Conservation (phyloP, 1,284 basidiomycete genomes). For the Trichosporon sp. region DNA sequence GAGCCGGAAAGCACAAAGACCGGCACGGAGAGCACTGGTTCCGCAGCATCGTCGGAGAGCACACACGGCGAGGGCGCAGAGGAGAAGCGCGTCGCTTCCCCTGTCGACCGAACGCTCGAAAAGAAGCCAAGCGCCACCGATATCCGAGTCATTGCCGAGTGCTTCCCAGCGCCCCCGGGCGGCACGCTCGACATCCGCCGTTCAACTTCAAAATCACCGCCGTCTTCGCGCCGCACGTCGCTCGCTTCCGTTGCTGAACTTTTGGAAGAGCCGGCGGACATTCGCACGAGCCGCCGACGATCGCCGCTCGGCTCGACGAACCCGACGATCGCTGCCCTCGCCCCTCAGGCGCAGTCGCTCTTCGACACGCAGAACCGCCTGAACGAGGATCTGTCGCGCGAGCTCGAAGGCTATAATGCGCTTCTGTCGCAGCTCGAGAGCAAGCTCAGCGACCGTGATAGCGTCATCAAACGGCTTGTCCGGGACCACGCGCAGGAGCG, state of each 20-base stretch:
- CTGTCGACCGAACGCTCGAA: neutral
- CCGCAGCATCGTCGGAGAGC: neutral
- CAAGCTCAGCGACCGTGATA: conserved; percentile 15
- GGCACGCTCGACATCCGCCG: neutral
- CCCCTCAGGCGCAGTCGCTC: neutral
- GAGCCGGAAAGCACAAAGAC: neutral
- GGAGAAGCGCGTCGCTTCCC: too few species aligned
- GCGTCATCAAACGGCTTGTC: conserved; percentile 10
- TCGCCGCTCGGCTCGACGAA: neutral
- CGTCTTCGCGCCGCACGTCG: conserved; percentile 9
- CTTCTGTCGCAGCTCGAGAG: conserved; percentile 9
- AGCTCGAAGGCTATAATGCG: neutral
- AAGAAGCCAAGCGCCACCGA: conserved; percentile 7
- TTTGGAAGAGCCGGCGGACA: neutral
- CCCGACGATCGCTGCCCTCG: neutral
- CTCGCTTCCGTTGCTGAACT: conserved; percentile 15
- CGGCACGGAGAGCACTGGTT: neutral
- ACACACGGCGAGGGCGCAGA: neutral
- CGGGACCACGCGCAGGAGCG: conserved; percentile 8
- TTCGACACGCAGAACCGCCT: conserved; percentile 9
- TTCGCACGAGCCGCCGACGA: neutral
- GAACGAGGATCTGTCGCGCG: conserved; percentile 10
- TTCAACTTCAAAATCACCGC: neutral
- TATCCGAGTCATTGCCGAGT: conserved; percentile 9
- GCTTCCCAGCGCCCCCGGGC: neutral